Percentiles rank a stretch among this genome's conserved stretches.
Evolutionary conservation across 352 stramenopile species (phyloP).

Genomic region (Peronospora tabacina): DNA sequence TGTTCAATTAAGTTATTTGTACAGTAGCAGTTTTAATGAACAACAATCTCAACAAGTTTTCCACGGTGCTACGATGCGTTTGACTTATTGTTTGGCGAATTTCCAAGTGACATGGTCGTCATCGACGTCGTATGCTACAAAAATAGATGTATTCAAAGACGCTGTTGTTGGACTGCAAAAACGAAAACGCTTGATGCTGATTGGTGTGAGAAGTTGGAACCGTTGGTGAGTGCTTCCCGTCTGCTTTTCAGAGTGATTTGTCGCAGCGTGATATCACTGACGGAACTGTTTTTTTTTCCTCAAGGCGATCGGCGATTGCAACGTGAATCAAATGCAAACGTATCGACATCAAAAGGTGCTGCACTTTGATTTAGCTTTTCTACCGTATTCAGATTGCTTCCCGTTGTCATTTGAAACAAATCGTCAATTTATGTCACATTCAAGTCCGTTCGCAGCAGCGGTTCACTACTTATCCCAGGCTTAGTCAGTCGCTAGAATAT

Average conservation of each 20-base stretch:
- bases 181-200: neutral
- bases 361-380: neutral
- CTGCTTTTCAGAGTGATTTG: conserved; percentile 13
- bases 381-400: neutral
- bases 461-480: too few species aligned
- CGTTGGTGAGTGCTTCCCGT: conserved; percentile 10
- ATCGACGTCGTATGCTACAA: neutral
- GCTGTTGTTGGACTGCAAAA: neutral
- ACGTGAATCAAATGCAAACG: too few species aligned
- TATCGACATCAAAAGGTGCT: too few species aligned
- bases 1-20: conserved; percentile 7
- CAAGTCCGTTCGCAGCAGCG: too few species aligned
- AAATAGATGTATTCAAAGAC: neutral
- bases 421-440: neutral
- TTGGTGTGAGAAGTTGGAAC: neutral
- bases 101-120: conserved; percentile 13
- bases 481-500: conserved; percentile 8
- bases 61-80: neutral
- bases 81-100: conserved; percentile 10
- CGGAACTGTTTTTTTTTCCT: too few species aligned
- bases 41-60: neutral
- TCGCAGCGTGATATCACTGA: neutral
- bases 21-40: neutral
- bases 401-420: neutral
- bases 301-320: too few species aligned